Conservation (phyloP, 2,329 filamentous ascomycete genomes). For the Colletotrichum paranaense region DNA sequence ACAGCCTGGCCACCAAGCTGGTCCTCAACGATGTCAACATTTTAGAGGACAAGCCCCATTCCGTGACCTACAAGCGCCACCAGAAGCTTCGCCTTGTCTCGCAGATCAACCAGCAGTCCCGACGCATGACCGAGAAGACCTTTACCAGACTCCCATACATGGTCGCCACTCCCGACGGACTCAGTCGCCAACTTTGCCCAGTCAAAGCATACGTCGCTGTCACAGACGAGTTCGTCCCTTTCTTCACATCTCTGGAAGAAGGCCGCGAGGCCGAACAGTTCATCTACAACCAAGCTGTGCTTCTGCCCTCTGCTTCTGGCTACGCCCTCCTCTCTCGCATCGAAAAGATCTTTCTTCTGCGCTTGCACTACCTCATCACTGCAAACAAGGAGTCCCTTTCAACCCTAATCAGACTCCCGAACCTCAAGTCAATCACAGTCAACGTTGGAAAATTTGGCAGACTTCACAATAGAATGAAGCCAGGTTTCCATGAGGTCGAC, state of each 20-base stretch:
- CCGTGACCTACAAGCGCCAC: neutral
- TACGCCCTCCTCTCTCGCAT: neutral
- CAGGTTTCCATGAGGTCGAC: neutral
- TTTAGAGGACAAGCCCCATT: neutral
- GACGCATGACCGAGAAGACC: neutral
- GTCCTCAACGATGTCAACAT: neutral
- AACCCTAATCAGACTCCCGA: neutral
- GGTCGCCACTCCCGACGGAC: neutral
- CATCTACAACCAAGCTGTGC: neutral
- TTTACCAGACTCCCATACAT: neutral
- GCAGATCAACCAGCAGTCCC: neutral
- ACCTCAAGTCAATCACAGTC: neutral
- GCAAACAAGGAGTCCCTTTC: neutral
- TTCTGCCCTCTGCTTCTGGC: neutral
- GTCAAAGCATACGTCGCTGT: neutral
- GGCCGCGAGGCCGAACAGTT: neutral
- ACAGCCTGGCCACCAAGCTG: neutral
- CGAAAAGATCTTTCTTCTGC: neutral
- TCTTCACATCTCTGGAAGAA: neutral
- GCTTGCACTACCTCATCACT: neutral
- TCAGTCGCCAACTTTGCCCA: neutral
- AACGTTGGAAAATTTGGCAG: neutral
- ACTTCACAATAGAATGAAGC: neutral
- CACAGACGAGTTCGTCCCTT: neutral
- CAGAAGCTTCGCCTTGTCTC: neutral